A percentile compares a stretch with the other conserved stretches of the same genome.
phyloP scores from a whole-genome alignment of 179 eudicot species.

The Heliamphora pulchella region DNA sequence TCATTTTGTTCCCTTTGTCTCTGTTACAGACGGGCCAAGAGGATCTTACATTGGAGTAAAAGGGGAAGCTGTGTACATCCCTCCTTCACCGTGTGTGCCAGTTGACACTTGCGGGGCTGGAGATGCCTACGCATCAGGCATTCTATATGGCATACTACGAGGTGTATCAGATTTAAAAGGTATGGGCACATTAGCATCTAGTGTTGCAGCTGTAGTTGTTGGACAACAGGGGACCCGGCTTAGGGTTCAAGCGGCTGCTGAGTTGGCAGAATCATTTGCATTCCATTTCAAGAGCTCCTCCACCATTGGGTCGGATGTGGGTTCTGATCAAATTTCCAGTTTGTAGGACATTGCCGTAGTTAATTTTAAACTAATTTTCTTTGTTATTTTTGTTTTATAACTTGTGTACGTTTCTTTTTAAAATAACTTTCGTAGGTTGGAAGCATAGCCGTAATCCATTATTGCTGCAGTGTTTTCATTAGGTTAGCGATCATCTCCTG shows the following conservation, averaged over 20 bases:
- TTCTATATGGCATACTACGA: constrained; percentile 59
- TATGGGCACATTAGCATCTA: constrained; percentile 72
- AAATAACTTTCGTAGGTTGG: no score
- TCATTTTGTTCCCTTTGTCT: constrained; percentile 87
- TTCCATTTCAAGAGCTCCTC: constrained; percentile 46
- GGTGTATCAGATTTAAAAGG: constrained; percentile 74
- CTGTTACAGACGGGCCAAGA: constrained; percentile 81
- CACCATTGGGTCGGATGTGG: constrained; percentile 32
- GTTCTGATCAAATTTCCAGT: constrained; percentile 48
- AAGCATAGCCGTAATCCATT: no score
- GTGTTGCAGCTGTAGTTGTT: constrained; percentile 89
- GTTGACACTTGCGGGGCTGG: constrained; percentile 98
- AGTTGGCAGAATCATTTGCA: constrained; percentile 54
- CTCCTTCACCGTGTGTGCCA: constrained; percentile 81
- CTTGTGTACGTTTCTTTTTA: background rate
- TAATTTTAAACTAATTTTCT: background rate
- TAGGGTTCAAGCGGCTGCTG: constrained; percentile 69
- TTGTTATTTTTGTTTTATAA: background rate
- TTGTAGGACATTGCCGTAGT: constrained; percentile 19
- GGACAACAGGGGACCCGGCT: constrained; percentile 97
- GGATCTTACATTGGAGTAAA: constrained; percentile 88
- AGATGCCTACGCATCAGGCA: constrained; percentile 89
- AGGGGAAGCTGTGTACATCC: constrained; percentile 84
- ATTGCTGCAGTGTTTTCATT: no score
- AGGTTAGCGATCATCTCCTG: no score